Evolutionary conservation across 306 rosid species (phyloP).

Genomic region (Astragalus membranaceus): DNA sequence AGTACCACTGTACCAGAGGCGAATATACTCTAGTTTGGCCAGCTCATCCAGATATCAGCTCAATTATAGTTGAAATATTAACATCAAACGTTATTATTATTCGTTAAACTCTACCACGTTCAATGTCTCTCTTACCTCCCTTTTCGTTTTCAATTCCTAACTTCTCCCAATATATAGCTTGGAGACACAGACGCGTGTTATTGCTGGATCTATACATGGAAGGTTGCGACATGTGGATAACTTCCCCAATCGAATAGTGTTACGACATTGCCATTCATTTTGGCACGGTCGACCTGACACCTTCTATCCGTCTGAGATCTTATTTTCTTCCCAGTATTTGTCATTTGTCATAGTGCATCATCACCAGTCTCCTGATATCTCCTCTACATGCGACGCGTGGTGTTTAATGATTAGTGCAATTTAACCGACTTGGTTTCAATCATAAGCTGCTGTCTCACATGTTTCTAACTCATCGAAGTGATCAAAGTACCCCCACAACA

Average conservation of each 20-base stretch:
- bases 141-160: background rate
- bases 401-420: background rate
- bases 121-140: background rate
- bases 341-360: background rate
- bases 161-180: background rate
- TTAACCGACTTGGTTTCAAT: background rate
- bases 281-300: background rate
- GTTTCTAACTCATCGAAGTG: background rate
- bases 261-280: background rate
- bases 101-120: background rate
- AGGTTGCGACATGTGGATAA: background rate
- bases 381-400: background rate
- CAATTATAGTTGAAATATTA: conserved; percentile 1
- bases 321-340: background rate
- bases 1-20: too few relatives aligned
- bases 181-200: background rate
- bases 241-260: background rate
- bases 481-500: background rate
- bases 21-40: too few relatives aligned
- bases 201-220: background rate
- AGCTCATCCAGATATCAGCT: background rate
- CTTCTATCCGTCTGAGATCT: background rate
- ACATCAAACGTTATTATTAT: background rate
- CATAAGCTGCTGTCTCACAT: conserved; percentile 12
- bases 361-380: background rate